Percentiles rank a stretch among this genome's conserved stretches.
These are phyloP conservation scores for cucumber (Cucumis sativus) DNA, from an alignment of 306 rosid genomes.

Conservation along the genomic window Cucumber_9930_V3 NC_026657.2:4049501-4050000, in stretches of 20 bases:
- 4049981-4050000: constrained; percentile 88
- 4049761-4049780: background rate
- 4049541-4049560: background rate
- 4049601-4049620: no score
- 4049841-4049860: background rate
- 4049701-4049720: background rate
- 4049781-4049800: background rate
- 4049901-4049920: background rate
- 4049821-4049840: background rate
- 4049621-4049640: background rate
- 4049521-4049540: background rate
- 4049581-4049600: background rate
- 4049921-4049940: constrained; percentile 8
- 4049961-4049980: constrained; percentile 78
- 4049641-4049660: background rate
- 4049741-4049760: background rate
- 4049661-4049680: background rate
- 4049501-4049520: background rate
- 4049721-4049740: no score
- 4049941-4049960: constrained; percentile 52
- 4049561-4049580: background rate
- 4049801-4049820: background rate
- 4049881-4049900: background rate
- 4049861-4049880: background rate
- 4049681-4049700: background rate